These are phyloP conservation scores for Eragrostis tef DNA, from an alignment of 202 grass and related monocot species.

Conservation along the genomic window DNA sequence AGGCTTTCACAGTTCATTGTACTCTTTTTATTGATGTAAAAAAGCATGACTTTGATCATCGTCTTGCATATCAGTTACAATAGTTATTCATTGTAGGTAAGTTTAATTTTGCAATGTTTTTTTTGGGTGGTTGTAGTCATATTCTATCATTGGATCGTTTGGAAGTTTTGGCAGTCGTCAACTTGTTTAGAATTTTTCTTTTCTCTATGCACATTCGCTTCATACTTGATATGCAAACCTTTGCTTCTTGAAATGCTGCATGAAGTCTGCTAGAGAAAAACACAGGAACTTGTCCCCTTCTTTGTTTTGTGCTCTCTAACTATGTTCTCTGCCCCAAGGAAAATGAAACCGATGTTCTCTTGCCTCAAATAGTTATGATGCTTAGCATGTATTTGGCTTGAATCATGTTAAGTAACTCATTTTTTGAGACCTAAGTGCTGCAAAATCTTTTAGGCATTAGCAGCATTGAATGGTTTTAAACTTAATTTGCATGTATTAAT, in stretches of 20 bases:
- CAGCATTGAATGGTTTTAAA: not conserved
- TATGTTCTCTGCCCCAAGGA: not conserved
- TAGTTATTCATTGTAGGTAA: not conserved
- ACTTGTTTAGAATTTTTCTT: not conserved
- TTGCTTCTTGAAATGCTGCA: not conserved
- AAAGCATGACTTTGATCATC: not conserved
- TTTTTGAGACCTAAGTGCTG: not conserved
- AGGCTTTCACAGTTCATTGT: not conserved
- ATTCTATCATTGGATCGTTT: not conserved
- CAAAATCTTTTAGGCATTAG: not conserved
- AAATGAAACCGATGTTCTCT: not conserved
- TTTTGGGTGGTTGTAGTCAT: not conserved
- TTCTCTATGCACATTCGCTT: not conserved
- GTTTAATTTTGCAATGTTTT: not conserved
- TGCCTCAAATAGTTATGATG: not conserved
- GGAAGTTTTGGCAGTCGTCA: not conserved
- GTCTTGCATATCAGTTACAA: constrained; percentile 6
- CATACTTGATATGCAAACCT: not conserved
- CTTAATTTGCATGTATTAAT: too few species aligned
- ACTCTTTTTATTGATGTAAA: not conserved
- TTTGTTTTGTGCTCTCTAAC: constrained; percentile 14
- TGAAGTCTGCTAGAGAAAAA: constrained; percentile 19
- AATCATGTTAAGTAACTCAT: constrained; percentile 1
- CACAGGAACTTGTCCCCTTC: not conserved
- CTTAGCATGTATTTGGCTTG: constrained; percentile 16